Evolutionary conservation across 2,329 filamentous ascomycete species (phyloP).

Genomic region (Cladobotryum protrusum): DNA sequence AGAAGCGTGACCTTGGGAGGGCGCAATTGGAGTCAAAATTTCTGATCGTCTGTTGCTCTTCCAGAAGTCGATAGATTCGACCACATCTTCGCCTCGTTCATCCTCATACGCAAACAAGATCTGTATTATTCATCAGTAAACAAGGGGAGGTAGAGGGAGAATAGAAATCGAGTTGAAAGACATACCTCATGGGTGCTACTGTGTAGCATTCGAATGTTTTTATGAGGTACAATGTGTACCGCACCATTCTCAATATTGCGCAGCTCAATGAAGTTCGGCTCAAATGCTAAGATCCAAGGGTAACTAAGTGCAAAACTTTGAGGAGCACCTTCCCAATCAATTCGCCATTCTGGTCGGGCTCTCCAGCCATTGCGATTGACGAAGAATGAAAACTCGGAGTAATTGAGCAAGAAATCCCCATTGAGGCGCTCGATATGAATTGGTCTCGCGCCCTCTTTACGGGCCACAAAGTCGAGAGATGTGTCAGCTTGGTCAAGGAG

Average conservation of each 20-base stretch:
- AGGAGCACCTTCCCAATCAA: conserved; percentile 93
- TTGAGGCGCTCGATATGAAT: conserved; percentile 97
- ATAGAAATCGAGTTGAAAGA: conserved; percentile 7
- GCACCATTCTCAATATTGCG: conserved; percentile 90
- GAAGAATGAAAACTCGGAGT: conserved; percentile 98
- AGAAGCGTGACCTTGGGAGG: conserved; percentile 2
- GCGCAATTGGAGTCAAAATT: conserved; percentile 17
- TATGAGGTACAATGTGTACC: conserved; percentile 92
- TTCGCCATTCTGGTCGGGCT: conserved; percentile 90
- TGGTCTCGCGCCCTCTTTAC: conserved; percentile 87
- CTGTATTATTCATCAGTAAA: conserved; percentile 39
- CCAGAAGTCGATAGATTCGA: conserved; percentile 97
- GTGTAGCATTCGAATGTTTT: conserved; percentile 96
- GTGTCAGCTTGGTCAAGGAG: conserved; percentile 96
- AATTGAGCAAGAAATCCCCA: conserved; percentile 95
- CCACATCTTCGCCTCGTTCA: conserved; percentile 84
- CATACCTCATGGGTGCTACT: conserved; percentile 92
- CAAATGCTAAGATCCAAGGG: conserved; percentile 95
- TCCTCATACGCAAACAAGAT: conserved; percentile 98
- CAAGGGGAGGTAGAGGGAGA: background rate
- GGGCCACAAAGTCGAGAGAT: conserved; percentile 91
- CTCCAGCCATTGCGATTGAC: conserved; percentile 98
- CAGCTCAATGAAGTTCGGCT: conserved; percentile 95
- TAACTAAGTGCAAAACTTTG: conserved; percentile 91
- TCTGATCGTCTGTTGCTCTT: conserved; percentile 55